Evolutionary conservation across 768 basidiomycete genomes (phyloP), one percentile per base, ranked within the genome.

Genomic region (Exidia glandulosa): DNA sequence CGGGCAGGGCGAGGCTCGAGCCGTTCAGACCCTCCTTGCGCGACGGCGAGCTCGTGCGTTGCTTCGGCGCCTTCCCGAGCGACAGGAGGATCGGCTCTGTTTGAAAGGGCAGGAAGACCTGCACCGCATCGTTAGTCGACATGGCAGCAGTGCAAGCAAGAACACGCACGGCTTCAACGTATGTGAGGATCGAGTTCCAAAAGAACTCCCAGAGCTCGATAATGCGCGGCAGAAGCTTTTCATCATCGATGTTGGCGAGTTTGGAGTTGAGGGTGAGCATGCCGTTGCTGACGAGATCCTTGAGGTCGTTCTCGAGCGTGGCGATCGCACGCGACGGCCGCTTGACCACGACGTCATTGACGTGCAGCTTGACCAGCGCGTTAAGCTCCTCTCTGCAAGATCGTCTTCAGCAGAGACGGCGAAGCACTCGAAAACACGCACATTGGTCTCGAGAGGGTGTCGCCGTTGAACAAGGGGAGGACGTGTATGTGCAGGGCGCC

Each of bases 151-250:
- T 36, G 5, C 19, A 45, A 56, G 56, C n/a, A 14, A 33, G 6
- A 29, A 29, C 10, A 77, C 85, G 68, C 66, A 92, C 90, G 59
- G 89, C 90, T 78, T 93, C 90, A 33, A 92, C 76, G 68, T 93
- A 94, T 7, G 90, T 87, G 6, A 94, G 74, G 30, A 93, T 85
- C 62, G 89, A 85, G 65, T 88, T 88, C 87, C 90, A 95, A 72
- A 96, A 96, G 76, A 95, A 94, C 14, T 80, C 82, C 93, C 94
- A 97, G 19, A 89, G 78, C 65, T 94, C 92, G 2, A 93, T 88
- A 19, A 95, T 79, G 31, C 90, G 79, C 3, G 76, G 76, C 4
- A 94, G 74, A 16, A 97, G 77, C 66, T 86, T 82, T 37, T 87
- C 85, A 47, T 94, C 93, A 30, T 92, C 87, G 9, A 88, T 74